A percentile compares a stretch with the other conserved stretches of the same genome.
Evolutionary conservation across 495 filamentous ascomycete species (phyloP).

Genomic region (Geopyxis carbonaria): DNA sequence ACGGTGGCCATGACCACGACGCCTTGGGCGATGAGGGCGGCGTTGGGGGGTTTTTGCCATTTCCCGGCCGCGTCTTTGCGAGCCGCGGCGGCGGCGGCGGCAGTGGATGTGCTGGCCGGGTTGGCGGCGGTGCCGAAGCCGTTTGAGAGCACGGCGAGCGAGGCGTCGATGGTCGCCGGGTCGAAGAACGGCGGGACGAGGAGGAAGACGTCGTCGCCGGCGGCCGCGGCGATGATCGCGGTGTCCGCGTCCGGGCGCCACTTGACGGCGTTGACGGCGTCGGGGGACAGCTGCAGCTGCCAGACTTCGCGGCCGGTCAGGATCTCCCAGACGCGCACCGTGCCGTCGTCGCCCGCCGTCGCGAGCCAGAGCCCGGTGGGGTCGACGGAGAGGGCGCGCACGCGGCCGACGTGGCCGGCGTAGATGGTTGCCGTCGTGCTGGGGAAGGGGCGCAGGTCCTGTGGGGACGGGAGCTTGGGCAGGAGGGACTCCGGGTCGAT

Average conservation of each 20-base stretch:
- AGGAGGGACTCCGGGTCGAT: slow-evolving; percentile 89
- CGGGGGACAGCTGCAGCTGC: slow-evolving; percentile 59
- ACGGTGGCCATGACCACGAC: slow-evolving; percentile 63
- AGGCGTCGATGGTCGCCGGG: slow-evolving; percentile 54
- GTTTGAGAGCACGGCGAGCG: slow-evolving; percentile 58
- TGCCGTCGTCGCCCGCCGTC: slow-evolving; percentile 87
- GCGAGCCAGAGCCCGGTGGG: slow-evolving; percentile 63
- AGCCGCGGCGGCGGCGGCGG: slow-evolving; percentile 36
- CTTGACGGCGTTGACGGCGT: slow-evolving; percentile 65
- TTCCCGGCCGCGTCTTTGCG: slow-evolving; percentile 60
- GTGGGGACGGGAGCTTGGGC: slow-evolving; percentile 85
- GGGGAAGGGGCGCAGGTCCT: slow-evolving; percentile 86
- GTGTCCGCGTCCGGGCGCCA: slow-evolving; percentile 79
- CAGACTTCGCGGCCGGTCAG: slow-evolving; percentile 74
- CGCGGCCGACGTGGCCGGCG: slow-evolving; percentile 73
- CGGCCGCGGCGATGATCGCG: slow-evolving; percentile 62
- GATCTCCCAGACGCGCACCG: slow-evolving; percentile 79
- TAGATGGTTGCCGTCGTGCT: slow-evolving; percentile 71
- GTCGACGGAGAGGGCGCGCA: slow-evolving; percentile 65
- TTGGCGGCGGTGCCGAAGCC: slow-evolving; percentile 77
- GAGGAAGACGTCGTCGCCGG: slow-evolving; percentile 71
- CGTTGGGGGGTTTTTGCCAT: slow-evolving; percentile 65
- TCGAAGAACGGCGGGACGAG: slow-evolving; percentile 56
- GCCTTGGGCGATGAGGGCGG: slow-evolving; percentile 50
- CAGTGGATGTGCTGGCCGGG: slow-evolving; percentile 28